Evolutionary conservation across 345 rosid genomes (phyloP).

Genomic region (Brassica juncea): DNA sequence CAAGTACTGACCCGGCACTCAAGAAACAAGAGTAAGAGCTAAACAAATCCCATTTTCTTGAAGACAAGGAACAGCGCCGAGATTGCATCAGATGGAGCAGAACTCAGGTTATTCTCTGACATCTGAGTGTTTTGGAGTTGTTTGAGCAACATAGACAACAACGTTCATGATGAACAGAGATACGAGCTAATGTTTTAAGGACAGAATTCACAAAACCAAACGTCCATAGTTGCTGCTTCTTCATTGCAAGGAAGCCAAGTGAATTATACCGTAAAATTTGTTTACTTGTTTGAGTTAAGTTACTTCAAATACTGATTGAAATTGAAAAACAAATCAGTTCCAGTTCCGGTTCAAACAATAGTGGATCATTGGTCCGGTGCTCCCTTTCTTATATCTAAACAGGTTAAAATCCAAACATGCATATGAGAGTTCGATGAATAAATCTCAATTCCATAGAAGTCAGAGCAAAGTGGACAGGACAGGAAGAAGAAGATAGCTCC

Average conservation of each 20-base stretch:
- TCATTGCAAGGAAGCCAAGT: background rate
- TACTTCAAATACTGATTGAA: no score
- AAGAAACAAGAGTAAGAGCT: conserved; percentile 53
- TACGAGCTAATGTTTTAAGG: background rate
- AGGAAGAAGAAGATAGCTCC: no score
- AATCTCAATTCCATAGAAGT: no score
- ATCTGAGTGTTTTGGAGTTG: conserved; percentile 14
- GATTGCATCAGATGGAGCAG: conserved; percentile 23
- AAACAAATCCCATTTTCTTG: background rate
- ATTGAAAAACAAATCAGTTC: no score
- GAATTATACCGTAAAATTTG: background rate
- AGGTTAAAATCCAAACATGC: no score
- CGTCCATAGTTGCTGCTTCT: background rate
- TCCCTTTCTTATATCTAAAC: no score
- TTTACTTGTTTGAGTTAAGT: background rate
- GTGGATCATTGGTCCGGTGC: no score
- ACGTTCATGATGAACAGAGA: conserved; percentile 6
- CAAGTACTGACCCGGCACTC: conserved; percentile 42
- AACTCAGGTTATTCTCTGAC: conserved; percentile 2
- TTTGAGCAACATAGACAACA: background rate
- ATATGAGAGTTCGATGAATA: no score
- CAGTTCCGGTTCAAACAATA: no score
- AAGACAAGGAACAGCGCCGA: background rate
- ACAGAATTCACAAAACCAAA: background rate
- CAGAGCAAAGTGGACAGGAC: no score